Percentiles rank a stretch among this genome's conserved stretches.
Evolutionary conservation across 345 rosid genomes (phyloP).

Genomic region (Populus ilicifolia): DNA sequence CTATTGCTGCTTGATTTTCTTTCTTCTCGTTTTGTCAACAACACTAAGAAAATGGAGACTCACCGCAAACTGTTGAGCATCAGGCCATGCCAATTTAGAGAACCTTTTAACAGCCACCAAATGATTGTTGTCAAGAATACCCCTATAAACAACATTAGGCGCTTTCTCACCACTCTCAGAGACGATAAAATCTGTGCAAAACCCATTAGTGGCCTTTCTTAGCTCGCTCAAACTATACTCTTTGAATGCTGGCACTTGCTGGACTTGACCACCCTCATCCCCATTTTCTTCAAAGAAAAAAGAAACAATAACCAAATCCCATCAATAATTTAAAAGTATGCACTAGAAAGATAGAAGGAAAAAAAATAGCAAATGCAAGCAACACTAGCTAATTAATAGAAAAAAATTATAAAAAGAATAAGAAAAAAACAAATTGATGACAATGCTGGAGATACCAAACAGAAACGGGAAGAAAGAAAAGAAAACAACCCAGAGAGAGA

Average conservation of each 20-base stretch:
- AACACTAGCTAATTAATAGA: neutral
- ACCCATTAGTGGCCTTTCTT: conserved; percentile 5
- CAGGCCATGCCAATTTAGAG: conserved; percentile 11
- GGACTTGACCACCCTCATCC: neutral
- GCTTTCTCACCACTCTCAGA: conserved; percentile 15
- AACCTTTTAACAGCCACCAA: conserved; percentile 7
- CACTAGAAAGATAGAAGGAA: neutral
- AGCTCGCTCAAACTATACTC: neutral
- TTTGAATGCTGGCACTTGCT: conserved; percentile 1
- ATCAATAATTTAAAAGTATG: neutral
- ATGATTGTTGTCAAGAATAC: neutral
- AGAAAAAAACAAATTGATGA: neutral
- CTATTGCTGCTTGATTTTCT: neutral
- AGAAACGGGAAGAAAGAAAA: neutral
- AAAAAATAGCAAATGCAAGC: neutral
- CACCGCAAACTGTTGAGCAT: conserved; percentile 8
- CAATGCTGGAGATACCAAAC: neutral
- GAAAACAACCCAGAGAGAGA: neutral
- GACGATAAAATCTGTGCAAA: conserved; percentile 1
- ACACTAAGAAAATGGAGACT: neutral
- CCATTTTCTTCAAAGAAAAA: neutral
- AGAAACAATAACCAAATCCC: neutral
- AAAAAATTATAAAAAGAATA: neutral
- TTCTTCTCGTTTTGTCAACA: neutral
- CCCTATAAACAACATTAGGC: conserved; percentile 11